Evolutionary conservation across 2,329 filamentous ascomycete species (phyloP), one percentile per base, ranked within the genome.

Genomic region (Penicillium sp.): DNA sequence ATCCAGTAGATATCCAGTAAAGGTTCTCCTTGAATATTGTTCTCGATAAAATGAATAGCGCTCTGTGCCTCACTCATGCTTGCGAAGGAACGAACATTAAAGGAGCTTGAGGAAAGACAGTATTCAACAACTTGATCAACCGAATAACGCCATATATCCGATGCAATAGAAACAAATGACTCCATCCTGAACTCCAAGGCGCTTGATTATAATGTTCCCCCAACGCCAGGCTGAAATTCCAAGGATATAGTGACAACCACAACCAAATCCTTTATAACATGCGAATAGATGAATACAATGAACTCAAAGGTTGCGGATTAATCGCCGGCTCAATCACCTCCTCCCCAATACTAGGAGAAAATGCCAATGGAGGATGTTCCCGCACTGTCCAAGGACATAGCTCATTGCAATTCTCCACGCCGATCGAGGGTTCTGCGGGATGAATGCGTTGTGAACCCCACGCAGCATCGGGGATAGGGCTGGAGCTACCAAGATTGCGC

Each of bases 371-470:
- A 30, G 75, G 75, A 54, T 78, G 76, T 57, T 76, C 73, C 26
- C 75, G 73, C 8, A 78, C 66, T 6, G 75, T 77, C 75, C 75
- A 78, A 8, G 75, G 76, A 56, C 76, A 78, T 10, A 76, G 64
- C 62, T 77, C 75, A 56, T 71, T 75, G 67, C 75, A 78, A 52
- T 74, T 77, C 19, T 76, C 73, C 58, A 73, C 65, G 37, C 71
- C 66, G n/a, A 75, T 66, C 11, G 70, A 65, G 3, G 69, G 67
- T 40, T 76, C 74, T 6, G 75, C 74, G 2, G 76, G 76, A 58
- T 78, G 76, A 4, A 76, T 76, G 30, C 76, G 69, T 61, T 78
- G 76, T 6, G 63, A 63, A 11, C 68, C 76, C 75, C 76, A 78
- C 10, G 58, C 57, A 33, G 62, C 48, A 61, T 77, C 76, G 1